Base-by-base conservation (phyloP, 164 flowering plant species). In the grape (Vitis vinifera) region DNA sequence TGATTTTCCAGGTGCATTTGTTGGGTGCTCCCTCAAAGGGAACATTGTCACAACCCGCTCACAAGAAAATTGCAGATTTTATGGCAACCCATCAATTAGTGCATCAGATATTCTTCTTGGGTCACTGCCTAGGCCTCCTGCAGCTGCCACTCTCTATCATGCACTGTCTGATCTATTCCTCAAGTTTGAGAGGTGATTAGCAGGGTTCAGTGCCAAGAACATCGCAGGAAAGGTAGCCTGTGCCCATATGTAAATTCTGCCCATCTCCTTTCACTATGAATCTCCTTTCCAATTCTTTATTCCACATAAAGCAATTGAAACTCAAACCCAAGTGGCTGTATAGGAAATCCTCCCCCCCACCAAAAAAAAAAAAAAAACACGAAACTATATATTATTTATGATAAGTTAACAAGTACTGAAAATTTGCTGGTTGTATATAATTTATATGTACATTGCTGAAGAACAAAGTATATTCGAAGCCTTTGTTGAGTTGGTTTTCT, bases 1-100 rank as follows among this genome's bases (percentile, higher is more conserved):
- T 59, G 71, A 8, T 56, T 59, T 27, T 74, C 68, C 81, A 96
- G 99, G 98, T 77, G 97, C 94, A 10, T 93, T 93, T 82, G 91
- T 91, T 63, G 98, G 99, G 9, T 93, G 98, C 75, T 96, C 97
- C 9, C 86, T 96, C 8, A 89, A 93, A 80, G 97, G 99, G 53
- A 91, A 91, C 69, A 59, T 96, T 19, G 87, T 96, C 31, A 84
- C 91, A 11, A 88, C 99, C 10, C 87, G 98, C 9, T 61, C 82
- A 7, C 62, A 72, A 15, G 98, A 88, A 76, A 96, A 93, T 71
- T 87, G 87, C 15, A 73, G 93, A 69, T 96, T 96, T 68, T 96
- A 93, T 57, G 98, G 99, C 59, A 91, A 81, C 71, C 85, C 87
- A 19, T 88, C 97, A n/a, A 69, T 93, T 59, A 80, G 68, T 73